Evolutionary conservation across 352 stramenopile genomes (phyloP), one percentile per base, ranked within the genome.

Genomic region (Pythium apleroticum): DNA sequence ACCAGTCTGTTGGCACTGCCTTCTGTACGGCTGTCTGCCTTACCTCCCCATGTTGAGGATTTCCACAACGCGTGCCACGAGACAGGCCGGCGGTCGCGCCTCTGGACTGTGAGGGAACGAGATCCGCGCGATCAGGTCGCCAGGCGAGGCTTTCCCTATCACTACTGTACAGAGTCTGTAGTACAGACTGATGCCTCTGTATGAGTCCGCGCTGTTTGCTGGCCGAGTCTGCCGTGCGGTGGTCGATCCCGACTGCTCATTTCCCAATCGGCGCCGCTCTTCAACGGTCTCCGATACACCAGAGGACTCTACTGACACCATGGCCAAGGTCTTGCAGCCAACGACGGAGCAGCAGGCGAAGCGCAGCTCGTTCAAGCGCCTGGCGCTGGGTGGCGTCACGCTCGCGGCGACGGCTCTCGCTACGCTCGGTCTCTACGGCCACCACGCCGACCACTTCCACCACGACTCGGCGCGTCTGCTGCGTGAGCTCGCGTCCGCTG

Each of bases 391-490:
- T 20, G 59, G 48, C 27, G 41, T 56, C 19, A 27, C 57, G 25
- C 45, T 63, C 45, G 52, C 48, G 30, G 48, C 58, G 24, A 49
- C 48, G 54, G 27, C 54, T 25, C 54, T 61, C 25, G 58, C 35
- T 17, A 55, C 60, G 39, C 39, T 75, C 24, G 65, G 69, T 15
- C 57, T 75, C 41, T 72, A 70, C 52, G 56, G 69, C 39, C 30
- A 61, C 25, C 65, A 70, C 37, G 54, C 46, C 48, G 50, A 63
- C 22, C 45, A 60, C 27, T 73, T 68, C 55, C 62, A 73, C 50
- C 60, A 70, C 60, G 57, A 67, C 43, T 62, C 52, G 25, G 56
- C 48, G 22, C 71, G 71, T 41, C 39, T 77, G 10, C 57, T 77
- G 35, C 15, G 52, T 10, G 60, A 75, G 57, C 49, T 77, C 53